Evolutionary conservation across 768 basidiomycete genomes (phyloP).

Genomic region (Leccinellum rugosiceps): DNA sequence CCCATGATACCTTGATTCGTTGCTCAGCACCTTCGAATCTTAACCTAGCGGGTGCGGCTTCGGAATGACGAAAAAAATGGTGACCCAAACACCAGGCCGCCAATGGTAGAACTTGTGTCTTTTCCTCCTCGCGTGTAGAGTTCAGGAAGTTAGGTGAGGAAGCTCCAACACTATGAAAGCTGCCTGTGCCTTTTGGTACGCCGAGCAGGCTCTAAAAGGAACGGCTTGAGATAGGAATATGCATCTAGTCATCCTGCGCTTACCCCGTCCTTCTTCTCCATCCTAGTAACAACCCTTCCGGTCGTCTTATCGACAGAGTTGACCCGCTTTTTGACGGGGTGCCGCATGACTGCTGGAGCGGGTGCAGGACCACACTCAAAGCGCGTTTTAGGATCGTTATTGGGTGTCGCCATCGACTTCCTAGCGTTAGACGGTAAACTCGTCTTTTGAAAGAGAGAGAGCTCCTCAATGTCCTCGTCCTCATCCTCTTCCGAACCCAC

Average conservation of each 20-base stretch:
- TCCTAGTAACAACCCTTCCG: conserved; percentile 4
- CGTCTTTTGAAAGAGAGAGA: conserved; percentile 1
- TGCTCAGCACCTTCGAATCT: conserved; percentile 7
- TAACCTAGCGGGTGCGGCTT: conserved; percentile 11
- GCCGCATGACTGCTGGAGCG: conserved; percentile 6
- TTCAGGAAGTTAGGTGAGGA: conserved; percentile 28
- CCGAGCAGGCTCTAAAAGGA: conserved; percentile 3
- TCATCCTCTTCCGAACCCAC: conserved; percentile 23
- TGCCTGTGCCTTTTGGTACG: not conserved
- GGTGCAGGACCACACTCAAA: conserved; percentile 9
- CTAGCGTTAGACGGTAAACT: not conserved
- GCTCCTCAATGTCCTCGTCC: conserved; percentile 23
- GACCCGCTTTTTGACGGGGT: not conserved
- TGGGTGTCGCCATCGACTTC: conserved; percentile 15
- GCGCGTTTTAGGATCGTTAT: not conserved
- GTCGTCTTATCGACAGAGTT: conserved; percentile 5
- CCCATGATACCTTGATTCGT: conserved; percentile 9
- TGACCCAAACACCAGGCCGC: conserved; percentile 29
- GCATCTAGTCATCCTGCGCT: conserved; percentile 2
- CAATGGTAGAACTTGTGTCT: conserved; percentile 15
- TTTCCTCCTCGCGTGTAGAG: conserved; percentile 11
- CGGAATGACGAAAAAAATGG: conserved; percentile 14
- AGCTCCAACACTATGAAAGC: conserved; percentile 23
- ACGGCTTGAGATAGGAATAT: conserved; percentile 2
- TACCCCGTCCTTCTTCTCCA: conserved; percentile 27